A percentile compares a stretch with the other conserved stretches of the same genome.
phyloP scores from a whole-genome alignment of 192 early-diverging fungal species.

The Backusella tarrabulga region DNA sequence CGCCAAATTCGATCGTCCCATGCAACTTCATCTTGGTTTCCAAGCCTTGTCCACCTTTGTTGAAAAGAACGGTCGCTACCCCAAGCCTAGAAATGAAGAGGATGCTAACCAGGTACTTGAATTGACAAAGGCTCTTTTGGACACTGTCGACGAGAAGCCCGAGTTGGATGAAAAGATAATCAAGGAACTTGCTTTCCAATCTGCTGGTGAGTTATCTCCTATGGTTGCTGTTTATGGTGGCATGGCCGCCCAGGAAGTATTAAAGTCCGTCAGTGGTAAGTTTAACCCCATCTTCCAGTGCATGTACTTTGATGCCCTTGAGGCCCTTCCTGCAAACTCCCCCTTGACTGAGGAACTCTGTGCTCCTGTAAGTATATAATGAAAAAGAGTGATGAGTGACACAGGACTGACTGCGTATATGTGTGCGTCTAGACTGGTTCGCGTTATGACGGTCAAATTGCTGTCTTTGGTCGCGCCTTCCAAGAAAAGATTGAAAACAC shows the following conservation, averaged over 20 bases:
- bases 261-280: constrained; percentile 95
- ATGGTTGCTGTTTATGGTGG: constrained; percentile 98
- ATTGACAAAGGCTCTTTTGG: constrained; percentile 73
- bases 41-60: constrained; percentile 88
- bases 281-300: constrained; percentile 91
- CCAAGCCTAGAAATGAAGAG: constrained; percentile 81
- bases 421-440: constrained; percentile 54
- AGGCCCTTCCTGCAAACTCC: constrained; percentile 81
- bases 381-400: not conserved
- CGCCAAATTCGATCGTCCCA: constrained; percentile 97
- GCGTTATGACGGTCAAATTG: constrained; percentile 95
- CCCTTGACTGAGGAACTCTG: constrained; percentile 68
- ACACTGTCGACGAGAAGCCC: constrained; percentile 63
- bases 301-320: constrained; percentile 97
- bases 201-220: constrained; percentile 87
- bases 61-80: constrained; percentile 66
- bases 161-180: constrained; percentile 87
- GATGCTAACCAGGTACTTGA: constrained; percentile 84
- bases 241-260: constrained; percentile 94
- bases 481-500: constrained; percentile 84
- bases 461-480: constrained; percentile 93
- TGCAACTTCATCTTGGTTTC: constrained; percentile 90
- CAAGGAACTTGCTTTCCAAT: constrained; percentile 84
- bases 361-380: constrained; percentile 53
- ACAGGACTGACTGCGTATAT: not conserved